These are phyloP conservation scores for Entophlyctis helioformis DNA, from an alignment of 192 early-diverging fungal species.

Conservation along the genomic window DNA sequence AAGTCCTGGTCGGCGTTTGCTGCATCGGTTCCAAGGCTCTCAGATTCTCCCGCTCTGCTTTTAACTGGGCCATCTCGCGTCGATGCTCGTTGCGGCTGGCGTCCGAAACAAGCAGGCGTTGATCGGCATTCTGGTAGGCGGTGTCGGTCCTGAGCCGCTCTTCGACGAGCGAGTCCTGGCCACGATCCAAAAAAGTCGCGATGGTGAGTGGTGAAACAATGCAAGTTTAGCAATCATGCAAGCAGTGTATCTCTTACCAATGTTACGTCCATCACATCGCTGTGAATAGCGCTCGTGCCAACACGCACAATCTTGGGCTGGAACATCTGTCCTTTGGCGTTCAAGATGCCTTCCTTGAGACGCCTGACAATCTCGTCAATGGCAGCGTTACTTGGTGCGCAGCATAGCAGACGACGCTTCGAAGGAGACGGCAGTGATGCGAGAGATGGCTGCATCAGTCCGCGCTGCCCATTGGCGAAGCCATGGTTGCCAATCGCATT, in stretches of 20 bases:
- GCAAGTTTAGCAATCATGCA: neutral
- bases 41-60: slow-evolving; percentile 3
- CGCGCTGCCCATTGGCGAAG: too few species aligned
- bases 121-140: too few species aligned
- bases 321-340: slow-evolving; percentile 39
- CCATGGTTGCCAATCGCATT: too few species aligned
- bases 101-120: too few species aligned
- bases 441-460: too few species aligned
- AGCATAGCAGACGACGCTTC: slow-evolving; percentile 65
- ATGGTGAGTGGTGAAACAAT: neutral
- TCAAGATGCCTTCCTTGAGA: slow-evolving; percentile 60
- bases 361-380: slow-evolving; percentile 91
- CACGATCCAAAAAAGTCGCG: neutral
- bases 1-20: too few species aligned
- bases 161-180: slow-evolving; percentile 14
- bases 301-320: slow-evolving; percentile 71
- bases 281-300: slow-evolving; percentile 66
- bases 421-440: too few species aligned
- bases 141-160: slow-evolving; percentile 1
- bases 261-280: slow-evolving; percentile 56
- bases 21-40: slow-evolving; percentile 10
- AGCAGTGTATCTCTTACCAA: slow-evolving; percentile 23
- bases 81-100: neutral
- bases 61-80: neutral
- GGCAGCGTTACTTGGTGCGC: slow-evolving; percentile 93